Conservation (phyloP, 371 early-diverging fungal genomes). For the Rhizomucor pusillus region DNA sequence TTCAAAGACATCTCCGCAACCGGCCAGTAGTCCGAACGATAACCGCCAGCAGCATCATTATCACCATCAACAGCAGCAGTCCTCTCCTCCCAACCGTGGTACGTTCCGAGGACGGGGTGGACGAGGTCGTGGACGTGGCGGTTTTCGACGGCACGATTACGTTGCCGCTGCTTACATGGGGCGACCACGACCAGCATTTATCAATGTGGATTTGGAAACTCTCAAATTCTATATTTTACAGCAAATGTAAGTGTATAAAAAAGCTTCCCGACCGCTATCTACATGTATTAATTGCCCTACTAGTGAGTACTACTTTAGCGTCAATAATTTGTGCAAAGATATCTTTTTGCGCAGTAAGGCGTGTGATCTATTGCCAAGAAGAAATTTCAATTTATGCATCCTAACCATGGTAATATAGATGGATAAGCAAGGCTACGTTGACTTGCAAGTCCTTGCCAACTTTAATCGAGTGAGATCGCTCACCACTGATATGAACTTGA, state of each 20-base stretch:
- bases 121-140: conserved; percentile 4
- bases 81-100: not conserved
- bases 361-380: not conserved
- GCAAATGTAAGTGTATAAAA: conserved; percentile 38
- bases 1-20: no score
- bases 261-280: no score
- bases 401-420: conserved; percentile 43
- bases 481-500: conserved; percentile 58
- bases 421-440: conserved; percentile 79
- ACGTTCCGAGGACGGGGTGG: not conserved
- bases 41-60: not conserved
- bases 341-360: conserved; percentile 77
- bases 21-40: not conserved
- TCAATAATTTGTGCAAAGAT: conserved; percentile 93
- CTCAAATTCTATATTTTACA: conserved; percentile 58
- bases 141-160: conserved; percentile 5
- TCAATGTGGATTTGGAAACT: conserved; percentile 35
- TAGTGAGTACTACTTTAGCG: conserved; percentile 88
- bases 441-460: conserved; percentile 68
- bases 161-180: not conserved
- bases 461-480: conserved; percentile 85
- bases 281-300: not conserved
- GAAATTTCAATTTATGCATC: not conserved
- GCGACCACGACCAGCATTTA: conserved; percentile 28
- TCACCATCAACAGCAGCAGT: not conserved